These are phyloP conservation scores for Trapa bicornis DNA, from an alignment of 345 rosid genomes.

Conservation along the genomic window DNA sequence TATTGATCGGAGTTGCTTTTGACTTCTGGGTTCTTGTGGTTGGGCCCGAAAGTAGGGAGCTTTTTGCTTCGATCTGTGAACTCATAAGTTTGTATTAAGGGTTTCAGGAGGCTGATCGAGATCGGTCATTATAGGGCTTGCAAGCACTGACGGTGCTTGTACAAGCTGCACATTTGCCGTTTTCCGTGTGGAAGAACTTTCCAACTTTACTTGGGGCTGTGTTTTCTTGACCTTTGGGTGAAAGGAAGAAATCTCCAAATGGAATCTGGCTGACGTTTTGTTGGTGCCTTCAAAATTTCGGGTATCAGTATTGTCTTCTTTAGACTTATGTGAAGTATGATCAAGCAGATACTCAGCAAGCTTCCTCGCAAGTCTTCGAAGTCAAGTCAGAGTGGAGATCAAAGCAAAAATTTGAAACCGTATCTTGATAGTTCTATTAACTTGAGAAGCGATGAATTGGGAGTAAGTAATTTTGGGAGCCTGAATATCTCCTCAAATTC, in stretches of 20 bases:
- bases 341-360: slow-evolving; percentile 14
- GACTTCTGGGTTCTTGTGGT: not conserved
- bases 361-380: slow-evolving; percentile 17
- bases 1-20: not conserved
- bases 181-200: not conserved
- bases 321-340: slow-evolving; percentile 10
- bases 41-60: slow-evolving; percentile 6
- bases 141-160: too few relatives aligned
- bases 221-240: not conserved
- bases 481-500: slow-evolving; percentile 1
- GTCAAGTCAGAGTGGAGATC: slow-evolving; percentile 10
- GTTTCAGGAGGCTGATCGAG: slow-evolving; percentile 5
- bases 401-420: slow-evolving; percentile 8
- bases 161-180: not conserved
- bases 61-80: slow-evolving; percentile 5
- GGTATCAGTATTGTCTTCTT: not conserved
- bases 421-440: slow-evolving; percentile 5
- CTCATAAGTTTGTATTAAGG: not conserved
- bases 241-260: not conserved
- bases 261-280: not conserved
- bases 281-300: not conserved
- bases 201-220: not conserved
- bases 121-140: not conserved
- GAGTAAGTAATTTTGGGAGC: not conserved
- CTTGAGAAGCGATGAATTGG: slow-evolving; percentile 7